phyloP scores from a whole-genome alignment of 768 basidiomycete genomes.

The Hysterangium stoloniferum region DNA sequence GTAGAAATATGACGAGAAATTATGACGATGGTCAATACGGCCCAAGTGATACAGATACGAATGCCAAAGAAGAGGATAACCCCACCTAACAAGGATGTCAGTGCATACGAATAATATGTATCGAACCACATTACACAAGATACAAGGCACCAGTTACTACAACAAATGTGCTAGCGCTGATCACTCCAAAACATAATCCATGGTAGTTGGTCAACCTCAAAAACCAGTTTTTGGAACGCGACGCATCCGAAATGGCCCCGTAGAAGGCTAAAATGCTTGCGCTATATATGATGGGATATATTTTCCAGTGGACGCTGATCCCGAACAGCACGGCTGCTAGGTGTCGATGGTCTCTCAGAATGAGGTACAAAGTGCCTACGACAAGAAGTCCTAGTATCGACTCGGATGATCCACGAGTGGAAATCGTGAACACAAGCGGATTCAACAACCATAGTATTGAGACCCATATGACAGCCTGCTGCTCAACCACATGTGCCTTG shows the following conservation, averaged over 20 bases:
- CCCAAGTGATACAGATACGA: constrained; percentile 90
- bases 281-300: constrained; percentile 91
- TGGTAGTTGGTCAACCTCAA: constrained; percentile 28
- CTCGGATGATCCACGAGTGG: constrained; percentile 95
- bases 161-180: constrained; percentile 65
- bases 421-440: constrained; percentile 92
- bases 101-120: constrained; percentile 7
- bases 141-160: constrained; percentile 60
- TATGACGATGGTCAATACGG: constrained; percentile 93
- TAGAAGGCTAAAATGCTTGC: constrained; percentile 63
- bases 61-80: constrained; percentile 83
- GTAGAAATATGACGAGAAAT: constrained; percentile 98
- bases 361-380: constrained; percentile 55
- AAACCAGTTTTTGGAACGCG: constrained; percentile 32
- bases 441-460: constrained; percentile 73
- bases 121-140: constrained; percentile 51
- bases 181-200: constrained; percentile 54
- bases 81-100: constrained; percentile 59
- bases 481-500: not conserved
- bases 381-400: constrained; percentile 77
- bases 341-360: constrained; percentile 52
- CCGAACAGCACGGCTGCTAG: constrained; percentile 68
- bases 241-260: constrained; percentile 17
- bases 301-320: constrained; percentile 90
- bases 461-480: constrained; percentile 49